Percentiles rank a stretch among this genome's conserved stretches.
Conservation (phyloP, 371 early-diverging fungal genomes). For the Mucor indicus region DNA sequence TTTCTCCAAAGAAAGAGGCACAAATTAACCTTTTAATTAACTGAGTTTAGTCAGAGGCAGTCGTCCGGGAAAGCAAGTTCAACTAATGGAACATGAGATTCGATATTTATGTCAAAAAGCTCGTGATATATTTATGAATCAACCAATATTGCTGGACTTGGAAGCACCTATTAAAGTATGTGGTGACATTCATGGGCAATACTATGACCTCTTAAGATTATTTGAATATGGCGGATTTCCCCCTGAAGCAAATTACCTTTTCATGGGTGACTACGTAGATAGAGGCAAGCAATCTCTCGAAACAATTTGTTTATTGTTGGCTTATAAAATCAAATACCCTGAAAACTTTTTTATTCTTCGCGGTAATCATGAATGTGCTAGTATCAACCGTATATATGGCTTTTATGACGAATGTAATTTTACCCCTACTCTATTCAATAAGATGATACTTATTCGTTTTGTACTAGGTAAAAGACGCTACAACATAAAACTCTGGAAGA, state of each 20-base stretch:
- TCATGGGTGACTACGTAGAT: constrained; percentile 96
- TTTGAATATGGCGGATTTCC: constrained; percentile 92
- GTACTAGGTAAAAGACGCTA: constrained; percentile 72
- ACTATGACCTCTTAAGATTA: constrained; percentile 88
- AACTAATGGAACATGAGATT: constrained; percentile 82
- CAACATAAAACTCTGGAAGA: constrained; percentile 94
- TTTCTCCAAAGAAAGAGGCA: neutral
- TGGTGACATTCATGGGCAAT: constrained; percentile 84
- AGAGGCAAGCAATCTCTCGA: constrained; percentile 89
- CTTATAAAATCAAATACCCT: constrained; percentile 93
- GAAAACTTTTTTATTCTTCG: constrained; percentile 95
- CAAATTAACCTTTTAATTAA: neutral
- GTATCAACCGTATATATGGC: constrained; percentile 95
- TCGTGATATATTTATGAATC: constrained; percentile 87
- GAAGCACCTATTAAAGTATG: constrained; percentile 95
- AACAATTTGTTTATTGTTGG: constrained; percentile 69
- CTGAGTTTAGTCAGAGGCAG: constrained; percentile 88
- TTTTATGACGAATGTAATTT: constrained; percentile 98
- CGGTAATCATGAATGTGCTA: constrained; percentile 94
- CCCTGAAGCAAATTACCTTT: constrained; percentile 86
- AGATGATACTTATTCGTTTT: no score
- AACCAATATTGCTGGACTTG: constrained; percentile 92
- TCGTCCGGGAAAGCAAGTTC: constrained; percentile 85
- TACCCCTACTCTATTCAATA: no score
- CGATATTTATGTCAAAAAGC: constrained; percentile 79